Percentiles rank a stretch among this genome's conserved stretches.
Evolutionary conservation across 768 basidiomycete species (phyloP).

Genomic region (Nidularia pulvinata): DNA sequence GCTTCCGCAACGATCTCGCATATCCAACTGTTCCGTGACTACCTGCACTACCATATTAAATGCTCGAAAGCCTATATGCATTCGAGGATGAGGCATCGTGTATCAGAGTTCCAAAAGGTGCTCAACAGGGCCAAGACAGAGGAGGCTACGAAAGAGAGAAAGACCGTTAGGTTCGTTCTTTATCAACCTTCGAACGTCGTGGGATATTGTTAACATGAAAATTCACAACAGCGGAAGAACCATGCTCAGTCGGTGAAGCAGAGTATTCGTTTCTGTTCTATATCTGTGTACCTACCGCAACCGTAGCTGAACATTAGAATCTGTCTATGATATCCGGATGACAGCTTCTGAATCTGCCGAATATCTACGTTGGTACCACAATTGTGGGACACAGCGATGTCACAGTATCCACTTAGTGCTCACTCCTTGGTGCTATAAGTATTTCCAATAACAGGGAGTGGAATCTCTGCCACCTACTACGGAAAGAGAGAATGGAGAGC

Average conservation of each 20-base stretch:
- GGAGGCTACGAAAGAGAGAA: slow-evolving; percentile 76
- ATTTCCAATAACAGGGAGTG: too few species aligned
- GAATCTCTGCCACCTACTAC: too few species aligned
- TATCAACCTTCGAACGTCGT: background rate
- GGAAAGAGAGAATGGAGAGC: too few species aligned
- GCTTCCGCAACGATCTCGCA: slow-evolving; percentile 88
- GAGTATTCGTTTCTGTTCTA: background rate
- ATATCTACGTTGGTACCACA: too few species aligned
- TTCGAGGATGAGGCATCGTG: slow-evolving; percentile 92
- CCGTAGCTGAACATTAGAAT: too few species aligned
- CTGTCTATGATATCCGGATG: too few species aligned
- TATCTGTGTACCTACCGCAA: background rate
- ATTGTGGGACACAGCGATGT: too few species aligned
- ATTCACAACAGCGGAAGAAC: slow-evolving; percentile 49
- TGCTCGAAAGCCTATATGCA: slow-evolving; percentile 99
- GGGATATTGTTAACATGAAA: background rate
- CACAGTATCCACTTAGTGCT: too few species aligned
- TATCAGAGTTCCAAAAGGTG: slow-evolving; percentile 94
- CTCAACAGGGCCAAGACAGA: slow-evolving; percentile 97
- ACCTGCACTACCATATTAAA: slow-evolving; percentile 99
- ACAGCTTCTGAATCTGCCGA: too few species aligned
- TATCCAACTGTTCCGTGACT: slow-evolving; percentile 96
- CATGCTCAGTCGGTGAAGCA: slow-evolving; percentile 46
- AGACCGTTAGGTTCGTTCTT: slow-evolving; percentile 80
- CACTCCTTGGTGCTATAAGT: too few species aligned